phyloP scores from a whole-genome alignment of 139 green algal species.

The Chlorella ohadii region DNA sequence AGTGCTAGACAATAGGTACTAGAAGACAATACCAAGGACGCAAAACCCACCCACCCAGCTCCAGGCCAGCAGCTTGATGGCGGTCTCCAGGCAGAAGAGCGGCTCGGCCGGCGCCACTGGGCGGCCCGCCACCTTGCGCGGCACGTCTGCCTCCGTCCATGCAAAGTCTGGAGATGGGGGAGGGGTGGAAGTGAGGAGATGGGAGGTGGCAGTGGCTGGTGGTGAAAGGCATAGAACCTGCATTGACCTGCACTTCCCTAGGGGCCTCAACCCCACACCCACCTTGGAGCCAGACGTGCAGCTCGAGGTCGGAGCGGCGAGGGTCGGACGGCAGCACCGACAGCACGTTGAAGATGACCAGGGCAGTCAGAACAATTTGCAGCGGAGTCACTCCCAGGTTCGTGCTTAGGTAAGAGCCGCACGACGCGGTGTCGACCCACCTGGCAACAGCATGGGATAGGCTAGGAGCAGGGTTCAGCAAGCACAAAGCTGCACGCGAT shows the following conservation, averaged over 20 bases:
- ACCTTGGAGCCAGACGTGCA: slow-evolving; percentile 30
- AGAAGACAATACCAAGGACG: no score
- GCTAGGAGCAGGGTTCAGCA: no score
- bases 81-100: slow-evolving; percentile 27
- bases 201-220: no score
- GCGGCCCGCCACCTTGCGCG: neutral
- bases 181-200: neutral
- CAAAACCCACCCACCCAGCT: slow-evolving; percentile 9
- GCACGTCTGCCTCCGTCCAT: slow-evolving; percentile 2
- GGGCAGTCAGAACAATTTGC: slow-evolving; percentile 9
- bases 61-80: slow-evolving; percentile 29
- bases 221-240: no score
- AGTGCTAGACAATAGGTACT: no score
- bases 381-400: no score
- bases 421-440: neutral
- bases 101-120: neutral
- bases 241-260: no score
- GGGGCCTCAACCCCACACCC: no score
- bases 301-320: neutral
- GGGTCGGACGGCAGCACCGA: slow-evolving; percentile 17
- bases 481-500: no score
- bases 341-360: neutral
- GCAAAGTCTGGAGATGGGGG: slow-evolving; percentile 7
- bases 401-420: no score
- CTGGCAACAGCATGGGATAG: neutral